Evolutionary conservation across 176 grass and related monocot species (phyloP), one percentile per base, ranked within the genome.

Genomic region (Zea luxurians): DNA sequence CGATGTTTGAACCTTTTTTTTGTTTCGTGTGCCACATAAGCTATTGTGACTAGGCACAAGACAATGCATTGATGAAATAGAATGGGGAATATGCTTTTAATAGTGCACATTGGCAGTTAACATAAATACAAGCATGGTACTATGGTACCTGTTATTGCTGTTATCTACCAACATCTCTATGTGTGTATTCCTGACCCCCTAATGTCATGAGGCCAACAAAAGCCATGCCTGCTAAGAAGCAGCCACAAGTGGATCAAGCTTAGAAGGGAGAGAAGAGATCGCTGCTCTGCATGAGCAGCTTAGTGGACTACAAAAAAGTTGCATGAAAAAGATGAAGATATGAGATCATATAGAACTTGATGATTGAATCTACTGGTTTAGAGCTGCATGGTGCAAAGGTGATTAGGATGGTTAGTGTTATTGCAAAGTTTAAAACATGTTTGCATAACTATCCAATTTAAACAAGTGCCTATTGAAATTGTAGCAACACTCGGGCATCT

Each of bases 341-440:
- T 94, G 42, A 87, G 87, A 74, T 92, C 87, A 91, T 89, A 0
- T 87, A 94, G 48, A 91, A 67, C 60, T 78, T 89, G 78, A 88
- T 90, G 75, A 80, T 94, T 37, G 80, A 90, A 69, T 83, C 83
- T 71, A 73, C 91, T 82, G 91, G 85, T 75, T 90, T 87, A 1
- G 86, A 97, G 59, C 67, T 97, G 71, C 82, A 90, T 41, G 83
- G 91, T 69, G 83, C 91, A 62, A 92, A 97, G 87, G 95, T 97
- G 65, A 55, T 15, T 81, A 3, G 16, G 52, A 69, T 79, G 27
- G 27, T 27, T 27, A 27, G 27, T 27, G 27, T 27, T 27, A 27
- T 27, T 27, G 27, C 27, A 27, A 27, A 27, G 27, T 27, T 27
- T 27, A 1, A 27, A 27, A 27, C 27, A 27, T 27, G 27, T 27